Evolutionary conservation across 148 eudicot species (phyloP), one percentile per base, ranked within the genome.

Genomic region (Vaccinium vitisidaea): DNA sequence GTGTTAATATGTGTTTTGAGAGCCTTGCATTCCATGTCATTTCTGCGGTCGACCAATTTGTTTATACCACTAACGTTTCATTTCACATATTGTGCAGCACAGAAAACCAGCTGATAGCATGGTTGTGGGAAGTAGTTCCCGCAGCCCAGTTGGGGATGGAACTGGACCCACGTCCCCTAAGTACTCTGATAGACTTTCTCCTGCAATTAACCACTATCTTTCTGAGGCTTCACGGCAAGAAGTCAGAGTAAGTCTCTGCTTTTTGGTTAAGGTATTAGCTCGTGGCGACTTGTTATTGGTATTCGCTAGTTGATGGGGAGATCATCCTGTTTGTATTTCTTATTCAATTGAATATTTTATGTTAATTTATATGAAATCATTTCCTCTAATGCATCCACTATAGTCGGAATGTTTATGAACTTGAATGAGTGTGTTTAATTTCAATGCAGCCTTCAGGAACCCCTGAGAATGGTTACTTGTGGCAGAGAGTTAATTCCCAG

Each of bases 221-320:
- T 88, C 96, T 49, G 99, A 97, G 88, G 98, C 99, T 73, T 96
- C 99, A 54, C 90, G 99, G 39, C 99, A 95, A 90, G 99, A 97
- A 91, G 95, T 97, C 89, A 87, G 89, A 85, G 91, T 92, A 85
- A 84, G 89, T 87, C 78, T 71, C 61, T 80, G 43, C 21, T 83
- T 15, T 48, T 81, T 70, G 14, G 81, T 82, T 15, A 30, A 49
- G 61, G 48, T 52, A 69, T 58, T 18, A 67, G 56, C 80, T 82
- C 8, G 69, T 55, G 12, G 54, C 15, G 15, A 63, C 8, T 46
- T 16, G 27, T 82, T 53, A 49, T 32, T 52, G 16, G 25, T 50
- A 50, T 69, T 59, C 50, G 5, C 48, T 13, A 30, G 14, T 53
- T 83, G 49, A 50, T n/a, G 27, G 30, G 12, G 30, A 65, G 27